Evolutionary conservation across 169 alveolate species (phyloP), one percentile per base, ranked within the genome.

Genomic region (Cryptosporidium ryanae): DNA sequence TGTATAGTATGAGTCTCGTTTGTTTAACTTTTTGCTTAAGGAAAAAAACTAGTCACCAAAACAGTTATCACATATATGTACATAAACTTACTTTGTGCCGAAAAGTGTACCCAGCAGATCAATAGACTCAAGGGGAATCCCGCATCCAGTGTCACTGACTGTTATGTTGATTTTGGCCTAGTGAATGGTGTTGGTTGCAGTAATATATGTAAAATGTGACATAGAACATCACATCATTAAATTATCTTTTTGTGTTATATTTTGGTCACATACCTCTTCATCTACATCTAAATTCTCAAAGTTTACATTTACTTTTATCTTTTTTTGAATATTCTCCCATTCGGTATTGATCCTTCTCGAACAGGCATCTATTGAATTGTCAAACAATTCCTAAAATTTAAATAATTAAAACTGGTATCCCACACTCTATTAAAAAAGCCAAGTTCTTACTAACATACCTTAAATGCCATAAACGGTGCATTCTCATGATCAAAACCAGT

Each of bases 381-480:
- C 87, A 76, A 76, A 76, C 13, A 76, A 63, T 21, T 76, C 87
- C 87, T 76, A 59, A 18, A 15, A 21, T 8, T 27, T 2, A 44
- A 10, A 18, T 12, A 25, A 52, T 48, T n/a, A 31, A 31, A 21
- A 66, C 25, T 6, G 48, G 5, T 23, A 66, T 46, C 6, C 13
- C 34, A 25, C 25, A 4, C 8, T 55, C 0, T 0, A 10, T 13
- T 21, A 55, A n/a, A n/a, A n/a, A n/a, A n/a, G n/a, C n/a, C n/a
- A n/a, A n/a, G n/a, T n/a, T n/a, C n/a, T n/a, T 10, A 55, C 21
- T 55, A 17, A 65, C 87, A 0, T 59, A 76, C 87, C 49, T 76
- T 76, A 52, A 32, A 76, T 55, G 87, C 52, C 87, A 76, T 76
- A 59, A 76, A 76, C 5, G 64, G 87, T 18, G 87, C 87, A 76